Conservation (phyloP, 352 stramenopile species). For the Phytophthora gonapodyides region DNA sequence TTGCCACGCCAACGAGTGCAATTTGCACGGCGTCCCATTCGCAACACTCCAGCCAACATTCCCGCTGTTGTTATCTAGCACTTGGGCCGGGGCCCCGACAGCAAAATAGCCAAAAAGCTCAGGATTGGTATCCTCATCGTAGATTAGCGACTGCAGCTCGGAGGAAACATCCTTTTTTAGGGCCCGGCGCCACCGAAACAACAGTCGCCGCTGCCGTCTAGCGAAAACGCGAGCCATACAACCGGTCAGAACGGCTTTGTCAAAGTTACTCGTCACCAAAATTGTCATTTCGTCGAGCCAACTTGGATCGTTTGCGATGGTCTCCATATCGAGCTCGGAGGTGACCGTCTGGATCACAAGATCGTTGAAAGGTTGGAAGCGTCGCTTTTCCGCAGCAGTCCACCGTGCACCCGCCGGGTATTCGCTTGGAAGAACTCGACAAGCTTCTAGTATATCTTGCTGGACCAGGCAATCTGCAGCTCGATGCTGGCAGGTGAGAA, state of each 20-base stretch:
- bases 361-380: slow-evolving; percentile 9
- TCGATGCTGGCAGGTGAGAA: slow-evolving; percentile 13
- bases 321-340: not conserved
- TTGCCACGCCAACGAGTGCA: slow-evolving; percentile 28
- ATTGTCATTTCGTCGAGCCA: slow-evolving; percentile 17
- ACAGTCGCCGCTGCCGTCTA: not conserved
- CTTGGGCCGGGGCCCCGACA: slow-evolving; percentile 8
- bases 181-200: slow-evolving; percentile 11
- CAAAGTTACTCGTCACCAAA: slow-evolving; percentile 24
- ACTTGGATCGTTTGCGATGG: slow-evolving; percentile 1
- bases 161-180: slow-evolving; percentile 8
- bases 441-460: slow-evolving; percentile 3
- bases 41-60: slow-evolving; percentile 18
- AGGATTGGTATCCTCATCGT: slow-evolving; percentile 13
- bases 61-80: slow-evolving; percentile 16
- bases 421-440: not conserved
- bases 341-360: slow-evolving; percentile 1
- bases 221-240: slow-evolving; percentile 6
- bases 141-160: slow-evolving; percentile 3
- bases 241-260: slow-evolving; percentile 11
- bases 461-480: not conserved
- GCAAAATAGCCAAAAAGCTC: slow-evolving; percentile 25
- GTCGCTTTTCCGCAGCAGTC: not conserved
- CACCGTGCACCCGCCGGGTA: slow-evolving; percentile 1
- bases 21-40: slow-evolving; percentile 11